A percentile compares a stretch with the other conserved stretches of the same genome.
Conservation (phyloP, 1,284 basidiomycete species). For the Hymenochaete sp. region DNA sequence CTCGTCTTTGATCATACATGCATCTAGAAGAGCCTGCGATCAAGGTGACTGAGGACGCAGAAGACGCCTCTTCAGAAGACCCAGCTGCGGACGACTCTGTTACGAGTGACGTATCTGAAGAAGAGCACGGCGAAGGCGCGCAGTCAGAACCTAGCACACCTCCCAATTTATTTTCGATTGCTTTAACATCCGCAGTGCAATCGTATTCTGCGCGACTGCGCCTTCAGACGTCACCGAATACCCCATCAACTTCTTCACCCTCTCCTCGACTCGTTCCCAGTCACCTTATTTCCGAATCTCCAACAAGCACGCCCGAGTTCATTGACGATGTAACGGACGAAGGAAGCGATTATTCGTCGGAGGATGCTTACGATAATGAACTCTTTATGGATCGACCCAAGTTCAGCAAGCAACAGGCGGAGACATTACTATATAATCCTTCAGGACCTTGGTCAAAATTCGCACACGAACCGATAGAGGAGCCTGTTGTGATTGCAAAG, state of each 20-base stretch:
- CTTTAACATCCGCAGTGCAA: conserved; percentile 1
- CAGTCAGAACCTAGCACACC: background rate
- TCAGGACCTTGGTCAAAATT: conserved; percentile 8
- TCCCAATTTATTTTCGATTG: conserved; percentile 4
- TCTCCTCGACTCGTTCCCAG: background rate
- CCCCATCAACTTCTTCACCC: background rate
- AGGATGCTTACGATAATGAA: conserved; percentile 2
- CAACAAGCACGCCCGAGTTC: no score
- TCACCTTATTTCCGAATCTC: no score
- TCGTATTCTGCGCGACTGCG: conserved; percentile 5
- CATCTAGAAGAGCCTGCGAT: no score
- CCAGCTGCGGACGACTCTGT: no score
- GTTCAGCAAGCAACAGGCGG: background rate
- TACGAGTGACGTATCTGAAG: background rate
- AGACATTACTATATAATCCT: conserved; percentile 7
- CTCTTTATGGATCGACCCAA: background rate
- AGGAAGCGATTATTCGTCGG: conserved; percentile 3
- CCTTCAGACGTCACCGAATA: background rate
- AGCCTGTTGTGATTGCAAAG: conserved; percentile 7
- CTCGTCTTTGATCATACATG: no score
- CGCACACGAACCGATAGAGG: conserved; percentile 8
- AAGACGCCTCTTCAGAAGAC: no score
- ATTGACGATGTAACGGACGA: background rate
- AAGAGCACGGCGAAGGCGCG: no score
- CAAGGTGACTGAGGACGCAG: no score